A percentile compares a stretch with the other conserved stretches of the same genome.
phyloP scores from a whole-genome alignment of 345 rosid genomes.

The Fremontodendron californicum region DNA sequence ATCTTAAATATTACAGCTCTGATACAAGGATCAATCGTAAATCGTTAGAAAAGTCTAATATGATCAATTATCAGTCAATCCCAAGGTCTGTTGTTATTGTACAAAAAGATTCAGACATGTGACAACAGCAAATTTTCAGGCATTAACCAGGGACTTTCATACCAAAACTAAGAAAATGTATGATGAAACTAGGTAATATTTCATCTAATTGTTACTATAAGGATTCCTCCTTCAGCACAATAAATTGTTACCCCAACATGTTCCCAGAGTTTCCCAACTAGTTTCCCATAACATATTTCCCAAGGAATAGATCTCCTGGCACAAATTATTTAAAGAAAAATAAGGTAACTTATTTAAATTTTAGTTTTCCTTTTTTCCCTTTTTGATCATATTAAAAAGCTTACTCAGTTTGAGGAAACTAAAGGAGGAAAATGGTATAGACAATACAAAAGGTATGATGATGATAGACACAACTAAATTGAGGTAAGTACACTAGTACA shows the following conservation, averaged over 20 bases:
- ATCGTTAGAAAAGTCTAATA: neutral
- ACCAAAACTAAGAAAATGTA: neutral
- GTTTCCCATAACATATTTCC: neutral
- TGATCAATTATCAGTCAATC: neutral
- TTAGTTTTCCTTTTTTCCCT: neutral
- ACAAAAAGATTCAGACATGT: neutral
- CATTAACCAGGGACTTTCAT: neutral
- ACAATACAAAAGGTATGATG: neutral
- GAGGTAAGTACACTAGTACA: neutral
- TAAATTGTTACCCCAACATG: neutral
- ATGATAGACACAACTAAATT: neutral
- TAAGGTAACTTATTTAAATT: neutral
- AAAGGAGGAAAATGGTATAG: conserved; percentile 3
- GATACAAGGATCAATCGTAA: neutral
- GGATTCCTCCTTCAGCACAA: neutral
- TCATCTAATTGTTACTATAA: neutral
- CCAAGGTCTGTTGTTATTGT: neutral
- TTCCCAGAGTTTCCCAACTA: neutral
- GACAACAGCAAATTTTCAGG: neutral
- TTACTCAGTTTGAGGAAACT: neutral
- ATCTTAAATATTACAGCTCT: neutral
- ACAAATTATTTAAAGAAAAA: neutral
- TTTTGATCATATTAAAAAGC: neutral
- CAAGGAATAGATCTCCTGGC: neutral
- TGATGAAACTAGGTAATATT: neutral